Base-by-base conservation (phyloP, 1,139 yeast genomes). In the Magnusiomyces suaveolens region DNA sequence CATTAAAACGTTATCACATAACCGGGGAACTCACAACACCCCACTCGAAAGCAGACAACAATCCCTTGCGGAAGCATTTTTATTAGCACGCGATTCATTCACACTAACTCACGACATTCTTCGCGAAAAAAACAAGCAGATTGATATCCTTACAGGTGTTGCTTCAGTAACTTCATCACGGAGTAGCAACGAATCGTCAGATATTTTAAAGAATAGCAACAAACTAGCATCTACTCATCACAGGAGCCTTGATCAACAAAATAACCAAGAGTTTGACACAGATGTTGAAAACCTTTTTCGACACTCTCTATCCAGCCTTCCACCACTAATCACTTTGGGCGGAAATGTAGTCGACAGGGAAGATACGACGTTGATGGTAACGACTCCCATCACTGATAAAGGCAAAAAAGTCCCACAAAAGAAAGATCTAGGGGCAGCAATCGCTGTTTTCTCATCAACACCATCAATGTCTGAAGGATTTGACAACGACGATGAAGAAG, bases 61-160 rank as follows among this genome's bases (percentile, higher is more conserved):
- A 10, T 54, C 53, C 12, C 49, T 54, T 16, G 56, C 56, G 20
- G 51, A 54, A 43, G 56, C 54, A 1, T 41, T 54, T 2, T 46
- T 52, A 10, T 50, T 51, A 2, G 54, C 54, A 2, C 43, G 54
- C 10, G 56, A 54, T 43, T 24, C 48, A 1, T 48, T 54, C 32
- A 23, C 33, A 12, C 21, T 23, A 1, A 39, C 41, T 2, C 49
- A 46, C 29, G 49, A 32, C n/a, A 29, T 46, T 2, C 21, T 24
- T 6, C 36, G 50, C 18, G 41, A 32, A 3, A 32, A 44, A 46
- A 29, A 14, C 4, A 24, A 43, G 46, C 46, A 43, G 21, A 23
- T 23, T 38, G 43, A 38, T 10, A 10, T 38, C 4, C 43, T 38
- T 16, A 38, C 43, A 14, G 20, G 43, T 18, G 43, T n/a, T 10